Evolutionary conservation across 305 asterid genomes (phyloP).

Genomic region (Ruellia speciosa): DNA sequence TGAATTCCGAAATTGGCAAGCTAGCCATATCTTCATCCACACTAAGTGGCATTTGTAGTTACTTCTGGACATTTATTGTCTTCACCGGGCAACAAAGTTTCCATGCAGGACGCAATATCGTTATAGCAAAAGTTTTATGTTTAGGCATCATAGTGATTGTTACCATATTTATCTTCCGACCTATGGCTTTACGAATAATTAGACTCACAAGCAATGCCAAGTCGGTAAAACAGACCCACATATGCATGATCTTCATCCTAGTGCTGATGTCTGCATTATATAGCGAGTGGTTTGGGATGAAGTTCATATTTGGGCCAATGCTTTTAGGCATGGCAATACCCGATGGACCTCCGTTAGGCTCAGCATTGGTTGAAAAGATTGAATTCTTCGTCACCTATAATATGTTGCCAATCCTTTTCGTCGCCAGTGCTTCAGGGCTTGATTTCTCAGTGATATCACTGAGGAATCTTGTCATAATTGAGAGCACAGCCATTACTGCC

Average conservation of each 20-base stretch:
- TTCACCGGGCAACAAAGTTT: conserved; percentile 23
- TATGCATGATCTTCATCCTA: conserved; percentile 19
- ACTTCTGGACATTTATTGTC: conserved; percentile 20
- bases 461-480: conserved; percentile 26
- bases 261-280: conserved; percentile 23
- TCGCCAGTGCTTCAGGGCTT: conserved; percentile 27
- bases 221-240: conserved; percentile 26
- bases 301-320: conserved; percentile 33
- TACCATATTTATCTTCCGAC: conserved; percentile 22
- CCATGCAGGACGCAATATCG: background rate
- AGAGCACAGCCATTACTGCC: conserved; percentile 20
- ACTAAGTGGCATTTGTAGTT: conserved; percentile 30
- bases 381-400: conserved; percentile 27
- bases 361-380: conserved; percentile 31
- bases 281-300: conserved; percentile 29
- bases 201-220: conserved; percentile 9
- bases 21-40: conserved; percentile 35
- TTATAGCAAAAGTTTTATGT: conserved; percentile 4
- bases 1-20: conserved; percentile 35
- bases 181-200: conserved; percentile 24
- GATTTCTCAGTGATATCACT: conserved; percentile 26
- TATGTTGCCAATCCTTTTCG: conserved; percentile 36
- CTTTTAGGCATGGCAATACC: conserved; percentile 32
- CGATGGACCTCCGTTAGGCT: conserved; percentile 40
- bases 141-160: conserved; percentile 11